phyloP scores from a whole-genome alignment of 2,329 filamentous ascomycete genomes.

The Clonostachys chloroleuca region DNA sequence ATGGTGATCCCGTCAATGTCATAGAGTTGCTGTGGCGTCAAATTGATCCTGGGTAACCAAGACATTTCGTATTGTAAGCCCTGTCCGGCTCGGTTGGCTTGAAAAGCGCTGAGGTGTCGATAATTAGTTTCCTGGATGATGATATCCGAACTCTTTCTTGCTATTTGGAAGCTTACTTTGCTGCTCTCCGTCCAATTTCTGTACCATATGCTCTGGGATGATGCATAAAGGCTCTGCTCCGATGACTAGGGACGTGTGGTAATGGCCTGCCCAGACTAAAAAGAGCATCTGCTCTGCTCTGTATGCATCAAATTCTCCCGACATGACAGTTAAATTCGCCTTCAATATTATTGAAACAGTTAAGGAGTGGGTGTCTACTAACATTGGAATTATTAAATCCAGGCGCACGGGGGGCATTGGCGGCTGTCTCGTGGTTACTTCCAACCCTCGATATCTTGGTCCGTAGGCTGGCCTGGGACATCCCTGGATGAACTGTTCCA shows the following conservation, averaged over 20 bases:
- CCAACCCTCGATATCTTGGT: no score
- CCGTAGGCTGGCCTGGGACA: no score
- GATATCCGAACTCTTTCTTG: not conserved
- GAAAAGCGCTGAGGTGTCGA: not conserved
- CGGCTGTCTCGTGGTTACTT: no score
- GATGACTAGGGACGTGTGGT: not conserved
- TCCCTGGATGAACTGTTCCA: no score
- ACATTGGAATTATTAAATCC: no score
- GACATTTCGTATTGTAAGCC: not conserved
- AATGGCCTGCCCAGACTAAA: constrained; percentile 3
- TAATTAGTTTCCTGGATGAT: not conserved
- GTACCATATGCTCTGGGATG: not conserved
- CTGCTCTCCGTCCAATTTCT: not conserved
- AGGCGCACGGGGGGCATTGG: no score
- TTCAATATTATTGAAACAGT: no score
- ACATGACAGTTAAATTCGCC: no score
- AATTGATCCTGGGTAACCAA: no score
- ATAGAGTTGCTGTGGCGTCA: no score
- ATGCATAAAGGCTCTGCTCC: not conserved
- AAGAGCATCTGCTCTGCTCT: not conserved
- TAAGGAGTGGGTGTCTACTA: no score
- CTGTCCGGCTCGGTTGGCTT: not conserved
- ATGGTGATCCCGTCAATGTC: not conserved
- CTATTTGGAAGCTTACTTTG: not conserved
- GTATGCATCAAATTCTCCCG: no score